Base-by-base conservation (phyloP, 2,329 filamentous ascomycete genomes). In the Trichoderma oligosporum region DNA sequence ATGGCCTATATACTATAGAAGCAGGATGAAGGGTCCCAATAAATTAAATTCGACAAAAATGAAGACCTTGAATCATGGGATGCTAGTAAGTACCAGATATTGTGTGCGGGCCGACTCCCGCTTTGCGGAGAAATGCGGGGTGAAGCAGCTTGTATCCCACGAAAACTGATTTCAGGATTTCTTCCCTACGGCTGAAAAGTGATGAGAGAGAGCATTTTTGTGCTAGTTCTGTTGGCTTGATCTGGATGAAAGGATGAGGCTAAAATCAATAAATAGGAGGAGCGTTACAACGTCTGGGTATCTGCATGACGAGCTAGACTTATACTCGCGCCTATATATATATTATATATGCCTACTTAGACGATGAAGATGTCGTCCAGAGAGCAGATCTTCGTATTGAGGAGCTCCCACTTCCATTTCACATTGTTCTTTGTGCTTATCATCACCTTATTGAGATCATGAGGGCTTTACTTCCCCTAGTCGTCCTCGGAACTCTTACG, bases 71-170 rank as follows among this genome's bases (percentile, higher is more conserved):
- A 44, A 54, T 55, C 52, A 38, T 29, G 22, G 52, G 22, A 7
- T 33, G 12, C 38, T 29, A 29, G 7, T n/a, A n/a, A n/a, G n/a
- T n/a, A n/a, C n/a, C n/a, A n/a, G n/a, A n/a, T n/a, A 46, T 38
- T 9, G 6, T 18, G 20, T 25, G 33, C 52, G 52, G 41, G 52
- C 52, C 52, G 41, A 55, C 38, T 55, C 52, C 49, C 49, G 41
- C 9, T n/a, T 44, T 36, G 14, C n/a, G 27, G 14, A 38, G 12
- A n/a, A 46, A 29, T 46, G 52, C 52, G 52, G 52, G 52, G 52
- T 46, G 41, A 36, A 20, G 29, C 22, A 27, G 16, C n/a, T n/a
- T n/a, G n/a, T n/a, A n/a, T n/a, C n/a, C n/a, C n/a, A n/a, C n/a
- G n/a, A n/a, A n/a, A n/a, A n/a, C n/a, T n/a, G n/a, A n/a, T n/a